Conservation (phyloP, 352 stramenopile species). For the Globisporangium nagaii region DNA sequence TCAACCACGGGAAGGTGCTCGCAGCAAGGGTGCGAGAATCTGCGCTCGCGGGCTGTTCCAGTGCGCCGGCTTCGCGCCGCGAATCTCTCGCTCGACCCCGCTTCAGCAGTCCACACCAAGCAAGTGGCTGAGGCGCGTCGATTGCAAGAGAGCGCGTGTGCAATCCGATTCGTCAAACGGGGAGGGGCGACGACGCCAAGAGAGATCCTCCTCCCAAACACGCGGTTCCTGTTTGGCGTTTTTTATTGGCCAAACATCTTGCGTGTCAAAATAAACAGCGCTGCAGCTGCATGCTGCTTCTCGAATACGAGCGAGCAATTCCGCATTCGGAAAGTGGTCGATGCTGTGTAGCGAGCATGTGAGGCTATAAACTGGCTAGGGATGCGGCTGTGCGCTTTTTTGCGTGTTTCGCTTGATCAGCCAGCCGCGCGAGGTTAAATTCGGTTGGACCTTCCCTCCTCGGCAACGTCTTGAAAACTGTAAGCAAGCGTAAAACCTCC, state of each 20-base stretch:
- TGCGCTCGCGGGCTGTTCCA: too few relatives aligned
- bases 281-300: too few relatives aligned
- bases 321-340: neutral
- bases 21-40: too few relatives aligned
- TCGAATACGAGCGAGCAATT: too few relatives aligned
- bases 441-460: neutral
- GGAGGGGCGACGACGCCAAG: neutral
- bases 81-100: too few relatives aligned
- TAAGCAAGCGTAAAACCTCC: neutral
- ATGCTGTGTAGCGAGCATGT: neutral
- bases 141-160: neutral
- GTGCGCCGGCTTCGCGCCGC: too few relatives aligned
- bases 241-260: neutral
- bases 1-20: too few relatives aligned
- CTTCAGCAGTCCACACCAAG: too few relatives aligned
- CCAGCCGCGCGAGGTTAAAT: neutral
- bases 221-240: too few relatives aligned
- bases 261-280: neutral
- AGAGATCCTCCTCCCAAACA: constrained; percentile 4
- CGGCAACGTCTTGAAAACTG: neutral
- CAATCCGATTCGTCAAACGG: neutral
- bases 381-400: neutral
- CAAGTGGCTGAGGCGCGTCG: neutral
- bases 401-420: constrained; percentile 2
- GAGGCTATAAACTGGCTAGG: neutral